A percentile compares a stretch with the other conserved stretches of the same genome.
Evolutionary conservation across 495 filamentous ascomycete genomes (phyloP).

Genomic region (Talaromyces thailandensis): DNA sequence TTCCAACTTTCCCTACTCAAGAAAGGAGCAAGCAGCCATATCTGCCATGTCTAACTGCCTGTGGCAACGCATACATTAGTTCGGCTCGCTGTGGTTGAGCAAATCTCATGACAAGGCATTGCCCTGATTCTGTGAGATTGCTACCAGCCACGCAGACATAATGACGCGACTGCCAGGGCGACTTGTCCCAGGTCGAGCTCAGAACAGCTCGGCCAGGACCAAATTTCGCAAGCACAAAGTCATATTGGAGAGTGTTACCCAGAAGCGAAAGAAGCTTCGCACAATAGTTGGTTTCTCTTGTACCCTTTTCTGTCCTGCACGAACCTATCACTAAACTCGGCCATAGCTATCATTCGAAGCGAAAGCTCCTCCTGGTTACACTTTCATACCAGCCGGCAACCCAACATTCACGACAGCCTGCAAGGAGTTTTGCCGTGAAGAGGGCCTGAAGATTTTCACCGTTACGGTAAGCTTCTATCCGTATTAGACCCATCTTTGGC

Average conservation of each 20-base stretch:
- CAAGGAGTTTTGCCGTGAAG: constrained; percentile 68
- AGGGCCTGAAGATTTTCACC: constrained; percentile 60
- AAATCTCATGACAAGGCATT: background rate
- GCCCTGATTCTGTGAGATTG: background rate
- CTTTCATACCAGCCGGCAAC: constrained; percentile 75
- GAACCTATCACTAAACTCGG: background rate
- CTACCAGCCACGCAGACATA: background rate
- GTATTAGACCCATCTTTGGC: background rate
- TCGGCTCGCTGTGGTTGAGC: background rate
- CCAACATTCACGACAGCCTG: constrained; percentile 65
- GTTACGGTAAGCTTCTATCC: constrained; percentile 57
- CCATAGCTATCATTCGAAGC: constrained; percentile 39
- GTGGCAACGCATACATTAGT: background rate
- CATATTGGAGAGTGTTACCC: constrained; percentile 46
- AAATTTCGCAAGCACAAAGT: constrained; percentile 47
- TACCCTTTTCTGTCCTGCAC: background rate
- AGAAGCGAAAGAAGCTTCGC: constrained; percentile 51
- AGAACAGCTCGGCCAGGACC: constrained; percentile 21
- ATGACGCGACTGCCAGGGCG: constrained; percentile 34
- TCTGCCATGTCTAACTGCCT: background rate
- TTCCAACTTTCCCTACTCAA: background rate
- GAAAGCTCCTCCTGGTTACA: constrained; percentile 65
- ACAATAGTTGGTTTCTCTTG: constrained; percentile 31
- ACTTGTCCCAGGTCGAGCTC: constrained; percentile 22
- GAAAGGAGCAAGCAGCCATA: background rate